Evolutionary conservation across 192 early-diverging fungal species (phyloP).

Genomic region (Backusella circina): DNA sequence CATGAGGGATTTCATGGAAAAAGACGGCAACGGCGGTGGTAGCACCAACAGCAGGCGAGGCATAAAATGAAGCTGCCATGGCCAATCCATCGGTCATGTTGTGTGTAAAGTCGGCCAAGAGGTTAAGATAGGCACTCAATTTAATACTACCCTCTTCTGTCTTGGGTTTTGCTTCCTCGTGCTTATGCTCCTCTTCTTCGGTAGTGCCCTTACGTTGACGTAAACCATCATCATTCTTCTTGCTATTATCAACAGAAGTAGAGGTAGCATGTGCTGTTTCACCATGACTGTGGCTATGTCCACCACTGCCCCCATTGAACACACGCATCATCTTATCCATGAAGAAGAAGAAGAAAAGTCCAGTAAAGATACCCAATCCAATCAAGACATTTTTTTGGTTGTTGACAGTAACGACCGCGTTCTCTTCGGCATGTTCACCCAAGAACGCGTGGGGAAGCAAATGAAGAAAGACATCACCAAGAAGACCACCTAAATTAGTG

Average conservation of each 20-base stretch:
- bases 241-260: not conserved
- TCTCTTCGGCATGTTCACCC: constrained; percentile 44
- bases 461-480: constrained; percentile 86
- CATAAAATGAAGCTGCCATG: constrained; percentile 80
- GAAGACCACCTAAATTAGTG: constrained; percentile 53
- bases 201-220: constrained; percentile 1
- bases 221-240: not conserved
- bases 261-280: constrained; percentile 28
- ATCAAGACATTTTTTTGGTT: constrained; percentile 60
- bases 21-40: constrained; percentile 84
- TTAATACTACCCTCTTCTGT: constrained; percentile 44
- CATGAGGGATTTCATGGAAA: constrained; percentile 89
- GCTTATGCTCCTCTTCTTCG: not conserved
- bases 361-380: constrained; percentile 73
- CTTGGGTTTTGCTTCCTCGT: not conserved
- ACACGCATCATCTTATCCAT: constrained; percentile 87
- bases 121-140: constrained; percentile 73
- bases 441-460: constrained; percentile 75
- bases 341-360: constrained; percentile 71
- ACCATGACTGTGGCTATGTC: constrained; percentile 53
- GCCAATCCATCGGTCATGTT: constrained; percentile 86
- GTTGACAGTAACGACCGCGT: constrained; percentile 35
- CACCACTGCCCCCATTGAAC: constrained; percentile 55
- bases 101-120: constrained; percentile 82
- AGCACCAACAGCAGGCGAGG: constrained; percentile 76